phyloP scores from a whole-genome alignment of 2,329 filamentous ascomycete genomes.

The Hypoxylon sp. region DNA sequence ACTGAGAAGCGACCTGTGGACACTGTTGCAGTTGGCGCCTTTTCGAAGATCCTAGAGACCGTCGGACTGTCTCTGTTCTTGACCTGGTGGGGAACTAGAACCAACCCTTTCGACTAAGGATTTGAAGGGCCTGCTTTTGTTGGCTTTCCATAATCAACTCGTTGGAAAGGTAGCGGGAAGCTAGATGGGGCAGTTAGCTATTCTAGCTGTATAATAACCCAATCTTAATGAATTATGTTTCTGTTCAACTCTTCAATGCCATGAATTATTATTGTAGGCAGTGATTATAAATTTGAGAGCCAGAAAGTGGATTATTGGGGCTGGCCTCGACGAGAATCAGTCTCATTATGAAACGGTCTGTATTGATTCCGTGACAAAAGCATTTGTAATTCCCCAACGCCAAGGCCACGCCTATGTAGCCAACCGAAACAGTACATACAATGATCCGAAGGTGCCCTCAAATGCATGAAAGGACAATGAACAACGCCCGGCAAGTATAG shows the following conservation, averaged over 20 bases:
- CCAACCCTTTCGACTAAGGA: constrained; percentile 87
- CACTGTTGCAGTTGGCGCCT: constrained; percentile 86
- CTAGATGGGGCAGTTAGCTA: constrained; percentile 10
- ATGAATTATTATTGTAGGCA: neutral
- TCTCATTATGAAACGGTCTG: constrained; percentile 38
- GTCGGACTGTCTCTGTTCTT: constrained; percentile 92
- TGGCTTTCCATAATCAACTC: constrained; percentile 35
- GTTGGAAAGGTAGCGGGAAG: constrained; percentile 14
- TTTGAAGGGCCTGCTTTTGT: constrained; percentile 41
- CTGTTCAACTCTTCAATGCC: neutral
- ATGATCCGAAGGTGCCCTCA: constrained; percentile 40
- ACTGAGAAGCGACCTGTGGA: constrained; percentile 94
- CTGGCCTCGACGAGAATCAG: neutral
- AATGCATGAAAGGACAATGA: constrained; percentile 26
- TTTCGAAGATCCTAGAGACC: constrained; percentile 92
- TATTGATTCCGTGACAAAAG: constrained; percentile 37
- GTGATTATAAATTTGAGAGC: neutral
- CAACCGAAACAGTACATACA: constrained; percentile 45
- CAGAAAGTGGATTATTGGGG: neutral
- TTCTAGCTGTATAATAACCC: constrained; percentile 32
- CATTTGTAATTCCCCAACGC: constrained; percentile 46
- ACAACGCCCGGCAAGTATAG: constrained; percentile 20
- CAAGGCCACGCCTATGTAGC: constrained; percentile 46
- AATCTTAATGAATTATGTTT: constrained; percentile 14
- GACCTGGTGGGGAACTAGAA: constrained; percentile 97